A percentile compares a stretch with the other conserved stretches of the same genome.
Evolutionary conservation across 495 filamentous ascomycete genomes (phyloP).

Genomic region (Aspergillus sclerotiicarbonarius): DNA sequence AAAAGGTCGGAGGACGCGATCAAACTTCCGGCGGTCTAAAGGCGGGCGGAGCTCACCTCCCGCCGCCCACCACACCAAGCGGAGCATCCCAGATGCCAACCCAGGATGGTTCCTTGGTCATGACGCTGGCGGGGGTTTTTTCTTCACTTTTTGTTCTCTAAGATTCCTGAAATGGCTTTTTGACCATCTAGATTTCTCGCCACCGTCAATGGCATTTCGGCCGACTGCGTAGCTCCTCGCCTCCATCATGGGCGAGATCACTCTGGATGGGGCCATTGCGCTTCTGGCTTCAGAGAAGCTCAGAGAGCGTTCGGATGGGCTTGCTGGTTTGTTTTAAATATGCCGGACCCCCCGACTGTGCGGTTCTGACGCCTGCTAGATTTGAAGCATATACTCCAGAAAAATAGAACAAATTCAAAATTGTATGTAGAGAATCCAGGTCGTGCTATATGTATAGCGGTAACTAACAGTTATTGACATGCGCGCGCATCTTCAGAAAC

Average conservation of each 20-base stretch:
- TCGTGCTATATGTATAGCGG: background rate
- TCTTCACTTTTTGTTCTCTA: background rate
- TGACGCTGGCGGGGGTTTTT: background rate
- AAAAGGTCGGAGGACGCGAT: conserved; percentile 41
- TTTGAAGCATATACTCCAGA: conserved; percentile 61
- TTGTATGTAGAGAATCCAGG: conserved; percentile 43
- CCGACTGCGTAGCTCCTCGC: conserved; percentile 5
- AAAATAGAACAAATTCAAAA: conserved; percentile 55
- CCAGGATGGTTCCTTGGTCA: background rate
- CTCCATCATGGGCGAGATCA: conserved; percentile 29
- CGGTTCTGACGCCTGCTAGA: conserved; percentile 36
- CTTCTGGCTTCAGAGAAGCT: conserved; percentile 52
- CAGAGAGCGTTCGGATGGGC: conserved; percentile 50
- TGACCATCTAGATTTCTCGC: background rate
- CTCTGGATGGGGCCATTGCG: conserved; percentile 38
- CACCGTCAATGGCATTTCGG: background rate
- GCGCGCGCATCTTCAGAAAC: conserved; percentile 33
- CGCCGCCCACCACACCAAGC: conserved; percentile 2
- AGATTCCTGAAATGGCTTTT: background rate
- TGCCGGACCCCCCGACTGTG: conserved; percentile 6
- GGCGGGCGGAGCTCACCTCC: conserved; percentile 17
- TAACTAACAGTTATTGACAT: conserved; percentile 16
- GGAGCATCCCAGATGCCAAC: background rate
- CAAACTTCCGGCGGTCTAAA: conserved; percentile 37
- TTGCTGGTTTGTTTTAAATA: conserved; percentile 44